These are phyloP conservation scores for Fusarium marasasianum DNA, from an alignment of 2,329 filamentous ascomycete genomes.

Conservation along the genomic window DNA sequence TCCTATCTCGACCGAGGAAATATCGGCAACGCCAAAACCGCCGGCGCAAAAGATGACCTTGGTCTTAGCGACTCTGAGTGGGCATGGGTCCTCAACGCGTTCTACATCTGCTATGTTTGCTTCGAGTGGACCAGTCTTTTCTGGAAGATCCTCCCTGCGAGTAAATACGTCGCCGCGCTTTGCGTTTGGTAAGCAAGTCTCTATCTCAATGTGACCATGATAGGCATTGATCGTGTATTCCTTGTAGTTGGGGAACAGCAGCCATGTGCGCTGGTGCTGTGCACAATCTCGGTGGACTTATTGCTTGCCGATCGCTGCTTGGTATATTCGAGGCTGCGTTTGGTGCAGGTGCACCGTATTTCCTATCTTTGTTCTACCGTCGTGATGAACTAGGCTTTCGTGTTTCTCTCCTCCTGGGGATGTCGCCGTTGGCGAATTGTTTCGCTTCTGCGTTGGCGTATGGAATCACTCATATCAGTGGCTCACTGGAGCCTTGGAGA, in stretches of 20 bases:
- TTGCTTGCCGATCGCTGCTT: slow-evolving; percentile 8
- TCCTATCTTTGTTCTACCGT: slow-evolving; percentile 18
- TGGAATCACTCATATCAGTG: slow-evolving; percentile 12
- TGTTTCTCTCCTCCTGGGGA: slow-evolving; percentile 9
- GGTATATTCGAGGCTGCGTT: slow-evolving; percentile 29
- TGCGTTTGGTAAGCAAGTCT: slow-evolving; percentile 14
- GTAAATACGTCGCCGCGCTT: slow-evolving; percentile 23
- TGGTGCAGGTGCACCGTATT: slow-evolving; percentile 28
- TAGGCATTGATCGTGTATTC: rapidly evolving
- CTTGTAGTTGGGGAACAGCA: slow-evolving; percentile 20
- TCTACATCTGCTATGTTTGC: slow-evolving; percentile 28
- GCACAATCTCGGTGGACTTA: slow-evolving; percentile 7
- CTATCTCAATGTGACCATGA: rapidly evolving
- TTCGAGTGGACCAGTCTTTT: slow-evolving; percentile 29
- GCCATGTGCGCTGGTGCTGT: slow-evolving; percentile 23
- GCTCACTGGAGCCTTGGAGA: slow-evolving; percentile 22
- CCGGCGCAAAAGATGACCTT: slow-evolving; percentile 9
- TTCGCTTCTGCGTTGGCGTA: slow-evolving; percentile 25
- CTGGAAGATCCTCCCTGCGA: slow-evolving; percentile 27
- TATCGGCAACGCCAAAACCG: slow-evolving; percentile 30
- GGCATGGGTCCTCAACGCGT: slow-evolving; percentile 32
- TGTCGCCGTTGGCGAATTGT: slow-evolving; percentile 22
- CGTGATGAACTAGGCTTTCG: slow-evolving; percentile 22
- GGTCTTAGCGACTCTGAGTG: slow-evolving; percentile 10
- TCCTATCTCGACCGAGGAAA: slow-evolving; percentile 33